Percentiles rank a stretch among this genome's conserved stretches.
phyloP scores from a whole-genome alignment of 2,329 filamentous ascomycete species.

The Fusarium sp. region DNA sequence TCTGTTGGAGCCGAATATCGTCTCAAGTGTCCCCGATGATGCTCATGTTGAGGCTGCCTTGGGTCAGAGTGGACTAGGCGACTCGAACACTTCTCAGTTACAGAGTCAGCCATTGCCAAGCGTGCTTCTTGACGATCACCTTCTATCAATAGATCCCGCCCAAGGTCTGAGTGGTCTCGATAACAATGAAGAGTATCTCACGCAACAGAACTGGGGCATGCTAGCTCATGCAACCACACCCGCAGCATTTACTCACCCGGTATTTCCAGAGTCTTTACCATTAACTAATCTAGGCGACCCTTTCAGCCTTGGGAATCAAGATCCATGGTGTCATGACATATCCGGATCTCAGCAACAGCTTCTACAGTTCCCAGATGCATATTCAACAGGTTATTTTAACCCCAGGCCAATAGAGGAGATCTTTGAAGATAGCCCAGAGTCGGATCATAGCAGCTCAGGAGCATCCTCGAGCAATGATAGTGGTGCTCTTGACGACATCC shows the following conservation, averaged over 20 bases:
- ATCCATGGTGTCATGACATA: slow-evolving; percentile 8
- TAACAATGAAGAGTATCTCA: not conserved
- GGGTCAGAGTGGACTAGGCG: not conserved
- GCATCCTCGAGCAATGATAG: slow-evolving; percentile 3
- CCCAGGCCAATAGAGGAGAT: slow-evolving; percentile 20
- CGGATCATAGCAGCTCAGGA: not conserved
- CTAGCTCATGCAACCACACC: not conserved
- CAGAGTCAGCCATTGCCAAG: slow-evolving; percentile 1
- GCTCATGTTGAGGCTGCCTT: not conserved
- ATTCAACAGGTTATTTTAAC: not conserved
- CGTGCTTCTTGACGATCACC: not conserved
- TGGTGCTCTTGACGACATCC: slow-evolving; percentile 25
- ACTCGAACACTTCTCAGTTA: not conserved
- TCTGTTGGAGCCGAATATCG: slow-evolving; percentile 50
- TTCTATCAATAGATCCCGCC: not conserved
- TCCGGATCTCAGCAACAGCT: slow-evolving; percentile 1
- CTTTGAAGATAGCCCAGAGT: slow-evolving; percentile 13
- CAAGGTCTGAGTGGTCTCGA: not conserved
- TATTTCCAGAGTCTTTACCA: slow-evolving; percentile 1
- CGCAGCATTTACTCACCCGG: not conserved
- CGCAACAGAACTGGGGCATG: not conserved
- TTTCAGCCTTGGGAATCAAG: not conserved
- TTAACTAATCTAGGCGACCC: not conserved
- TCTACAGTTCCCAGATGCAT: not conserved
- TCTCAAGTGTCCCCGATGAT: slow-evolving; percentile 1